Conservation (phyloP, 2,329 filamentous ascomycete genomes). For the Chrysoporthe puriensis region DNA sequence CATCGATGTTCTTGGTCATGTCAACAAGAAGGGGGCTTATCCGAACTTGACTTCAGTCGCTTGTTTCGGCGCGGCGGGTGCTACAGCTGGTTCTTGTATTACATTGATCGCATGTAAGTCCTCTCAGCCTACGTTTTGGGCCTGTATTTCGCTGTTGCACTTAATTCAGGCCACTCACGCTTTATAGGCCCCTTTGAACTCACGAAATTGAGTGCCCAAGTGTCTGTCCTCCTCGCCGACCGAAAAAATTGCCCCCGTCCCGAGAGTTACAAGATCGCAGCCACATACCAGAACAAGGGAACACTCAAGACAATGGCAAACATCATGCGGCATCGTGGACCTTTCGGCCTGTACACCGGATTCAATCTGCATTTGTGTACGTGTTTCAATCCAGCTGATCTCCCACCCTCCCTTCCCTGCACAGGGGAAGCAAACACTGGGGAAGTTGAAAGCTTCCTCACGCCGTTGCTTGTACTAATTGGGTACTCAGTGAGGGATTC, state of each 20-base stretch:
- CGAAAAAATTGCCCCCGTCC: conserved; percentile 50
- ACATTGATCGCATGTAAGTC: conserved; percentile 75
- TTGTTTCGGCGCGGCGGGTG: conserved; percentile 78
- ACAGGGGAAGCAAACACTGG: background rate
- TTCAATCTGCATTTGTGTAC: conserved; percentile 77
- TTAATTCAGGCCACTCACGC: conserved; percentile 14
- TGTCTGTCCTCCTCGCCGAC: conserved; percentile 75
- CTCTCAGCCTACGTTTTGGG: conserved; percentile 3
- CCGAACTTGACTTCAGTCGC: conserved; percentile 74
- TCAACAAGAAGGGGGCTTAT: conserved; percentile 70
- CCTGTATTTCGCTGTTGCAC: background rate
- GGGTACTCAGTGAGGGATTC: conserved; percentile 71
- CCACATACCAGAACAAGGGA: conserved; percentile 77
- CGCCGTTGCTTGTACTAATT: conserved; percentile 6
- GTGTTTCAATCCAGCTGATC: conserved; percentile 37
- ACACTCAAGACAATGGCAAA: conserved; percentile 77
- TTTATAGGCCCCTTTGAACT: conserved; percentile 77
- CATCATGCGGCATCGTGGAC: conserved; percentile 74
- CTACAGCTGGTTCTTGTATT: conserved; percentile 77
- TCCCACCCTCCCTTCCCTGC: background rate
- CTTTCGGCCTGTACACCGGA: conserved; percentile 77
- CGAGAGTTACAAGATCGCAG: conserved; percentile 62
- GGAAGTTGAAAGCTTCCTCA: background rate
- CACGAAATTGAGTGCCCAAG: conserved; percentile 86
- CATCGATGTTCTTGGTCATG: conserved; percentile 73